These are phyloP conservation scores for Penicillium sp. DNA, from an alignment of 2,329 filamentous ascomycete species.

Conservation along the genomic window DNA sequence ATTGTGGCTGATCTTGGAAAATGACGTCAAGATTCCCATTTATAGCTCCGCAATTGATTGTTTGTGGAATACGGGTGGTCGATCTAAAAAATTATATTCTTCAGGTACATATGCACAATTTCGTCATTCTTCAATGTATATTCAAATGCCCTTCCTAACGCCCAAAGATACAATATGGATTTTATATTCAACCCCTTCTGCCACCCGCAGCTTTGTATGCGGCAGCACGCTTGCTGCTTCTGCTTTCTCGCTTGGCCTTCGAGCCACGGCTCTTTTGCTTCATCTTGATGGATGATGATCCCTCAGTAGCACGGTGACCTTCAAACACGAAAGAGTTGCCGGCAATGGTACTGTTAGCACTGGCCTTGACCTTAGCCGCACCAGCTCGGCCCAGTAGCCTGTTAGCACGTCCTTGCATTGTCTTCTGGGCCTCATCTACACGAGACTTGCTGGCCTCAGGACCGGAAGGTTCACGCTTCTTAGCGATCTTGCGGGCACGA, in stretches of 20 bases:
- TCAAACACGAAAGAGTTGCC: slow-evolving; percentile 44
- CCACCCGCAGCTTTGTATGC: slow-evolving; percentile 42
- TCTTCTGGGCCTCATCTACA: slow-evolving; percentile 31
- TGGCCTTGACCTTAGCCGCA: slow-evolving; percentile 36
- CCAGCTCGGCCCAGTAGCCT: slow-evolving; percentile 41
- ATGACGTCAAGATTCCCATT: slow-evolving; percentile 1
- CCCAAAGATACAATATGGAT: slow-evolving; percentile 16
- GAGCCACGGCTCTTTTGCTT: slow-evolving; percentile 41
- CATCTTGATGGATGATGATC: slow-evolving; percentile 31
- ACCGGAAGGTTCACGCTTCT: slow-evolving; percentile 33
- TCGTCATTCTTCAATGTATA: neutral
- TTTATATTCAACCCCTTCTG: slow-evolving; percentile 24
- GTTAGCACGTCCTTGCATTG: slow-evolving; percentile 40
- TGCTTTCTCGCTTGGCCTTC: slow-evolving; percentile 42
- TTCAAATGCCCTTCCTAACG: slow-evolving; percentile 24
- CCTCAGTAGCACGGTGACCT: slow-evolving; percentile 43
- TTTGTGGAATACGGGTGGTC: too few species aligned
- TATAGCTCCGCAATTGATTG: neutral
- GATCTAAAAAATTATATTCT: neutral
- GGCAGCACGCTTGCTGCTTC: slow-evolving; percentile 44
- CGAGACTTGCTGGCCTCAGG: slow-evolving; percentile 20
- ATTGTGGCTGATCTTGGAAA: neutral
- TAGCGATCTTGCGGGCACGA: slow-evolving; percentile 70
- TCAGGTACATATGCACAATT: neutral
- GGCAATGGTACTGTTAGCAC: slow-evolving; percentile 28